Conservation (phyloP, 2,329 filamentous ascomycete genomes). For the Rutstroemia sp. region DNA sequence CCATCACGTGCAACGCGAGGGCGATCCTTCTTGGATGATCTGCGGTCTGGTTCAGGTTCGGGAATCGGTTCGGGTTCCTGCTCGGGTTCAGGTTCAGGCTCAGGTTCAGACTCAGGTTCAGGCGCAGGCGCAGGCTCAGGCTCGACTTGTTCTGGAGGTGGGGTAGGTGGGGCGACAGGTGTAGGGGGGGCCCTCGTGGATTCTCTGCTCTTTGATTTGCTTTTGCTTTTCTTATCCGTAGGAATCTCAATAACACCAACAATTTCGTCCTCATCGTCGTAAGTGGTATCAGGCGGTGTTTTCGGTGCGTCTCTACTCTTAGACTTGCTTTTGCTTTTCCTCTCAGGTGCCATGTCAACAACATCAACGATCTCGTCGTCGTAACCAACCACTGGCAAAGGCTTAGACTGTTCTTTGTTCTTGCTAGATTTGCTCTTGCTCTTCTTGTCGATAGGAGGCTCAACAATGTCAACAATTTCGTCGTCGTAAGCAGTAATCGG, state of each 20-base stretch:
- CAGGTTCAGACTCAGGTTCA: conserved; percentile 27
- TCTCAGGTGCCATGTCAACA: conserved; percentile 25
- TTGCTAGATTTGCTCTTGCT: conserved; percentile 32
- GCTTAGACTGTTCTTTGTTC: neutral
- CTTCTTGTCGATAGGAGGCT: conserved; percentile 31
- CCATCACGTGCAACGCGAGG: conserved; percentile 64
- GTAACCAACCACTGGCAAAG: neutral
- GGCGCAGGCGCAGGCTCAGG: conserved; percentile 39
- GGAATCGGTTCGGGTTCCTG: conserved; percentile 32
- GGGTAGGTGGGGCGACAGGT: conserved; percentile 32
- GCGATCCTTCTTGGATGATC: conserved; percentile 65
- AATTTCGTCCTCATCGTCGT: conserved; percentile 30
- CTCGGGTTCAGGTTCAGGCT: conserved; percentile 37
- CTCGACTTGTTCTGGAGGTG: conserved; percentile 23
- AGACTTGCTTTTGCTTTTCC: conserved; percentile 32
- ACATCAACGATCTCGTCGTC: conserved; percentile 7
- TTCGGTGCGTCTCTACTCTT: conserved; percentile 33
- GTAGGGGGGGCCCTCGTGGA: conserved; percentile 27
- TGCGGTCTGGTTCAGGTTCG: conserved; percentile 42
- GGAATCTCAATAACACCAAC: conserved; percentile 45
- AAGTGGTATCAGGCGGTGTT: conserved; percentile 14
- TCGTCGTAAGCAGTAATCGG: neutral
- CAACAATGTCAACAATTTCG: neutral
- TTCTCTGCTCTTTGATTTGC: conserved; percentile 32
- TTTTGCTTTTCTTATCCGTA: conserved; percentile 35